Percentiles rank a stretch among this genome's conserved stretches.
Evolutionary conservation across 495 filamentous ascomycete species (phyloP).

Genomic region (Hyaloscypha variabilis): DNA sequence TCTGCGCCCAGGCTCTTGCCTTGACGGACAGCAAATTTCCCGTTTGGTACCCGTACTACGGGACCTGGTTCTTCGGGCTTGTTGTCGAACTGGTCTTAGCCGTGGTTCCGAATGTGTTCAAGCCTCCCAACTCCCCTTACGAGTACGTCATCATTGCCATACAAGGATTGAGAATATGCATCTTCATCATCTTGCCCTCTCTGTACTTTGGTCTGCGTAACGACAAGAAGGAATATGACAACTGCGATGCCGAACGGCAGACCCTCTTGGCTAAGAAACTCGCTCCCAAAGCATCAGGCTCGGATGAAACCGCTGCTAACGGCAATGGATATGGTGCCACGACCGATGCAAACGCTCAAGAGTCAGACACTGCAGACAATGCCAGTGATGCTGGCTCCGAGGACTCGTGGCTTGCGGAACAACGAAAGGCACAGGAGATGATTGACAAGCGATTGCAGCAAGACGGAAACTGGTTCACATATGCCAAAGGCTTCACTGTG

Average conservation of each 20-base stretch:
- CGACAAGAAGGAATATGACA: constrained; percentile 33
- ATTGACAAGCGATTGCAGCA: constrained; percentile 61
- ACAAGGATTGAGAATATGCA: constrained; percentile 32
- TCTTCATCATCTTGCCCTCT: constrained; percentile 36
- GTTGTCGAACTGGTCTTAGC: constrained; percentile 50
- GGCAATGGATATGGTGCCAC: constrained; percentile 49
- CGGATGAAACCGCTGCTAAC: constrained; percentile 26
- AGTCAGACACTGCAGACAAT: constrained; percentile 33
- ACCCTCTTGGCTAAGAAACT: constrained; percentile 46
- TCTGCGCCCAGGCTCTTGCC: constrained; percentile 53
- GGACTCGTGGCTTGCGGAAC: constrained; percentile 50
- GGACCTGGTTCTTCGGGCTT: constrained; percentile 55
- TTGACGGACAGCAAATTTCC: constrained; percentile 48
- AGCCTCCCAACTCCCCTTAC: constrained; percentile 17
- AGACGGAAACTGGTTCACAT: constrained; percentile 66
- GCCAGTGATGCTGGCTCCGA: constrained; percentile 42
- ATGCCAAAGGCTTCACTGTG: constrained; percentile 63
- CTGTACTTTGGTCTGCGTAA: constrained; percentile 31
- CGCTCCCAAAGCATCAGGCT: constrained; percentile 14
- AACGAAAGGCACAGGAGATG: constrained; percentile 49
- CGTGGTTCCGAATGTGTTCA: constrained; percentile 29
- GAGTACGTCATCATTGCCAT: constrained; percentile 27
- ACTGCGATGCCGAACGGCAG: constrained; percentile 52
- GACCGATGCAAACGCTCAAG: constrained; percentile 34
- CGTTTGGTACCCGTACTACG: constrained; percentile 65